Evolutionary conservation across 1,284 basidiomycete genomes (phyloP), one percentile per base, ranked within the genome.

Genomic region (Tilletiaria anomala): DNA sequence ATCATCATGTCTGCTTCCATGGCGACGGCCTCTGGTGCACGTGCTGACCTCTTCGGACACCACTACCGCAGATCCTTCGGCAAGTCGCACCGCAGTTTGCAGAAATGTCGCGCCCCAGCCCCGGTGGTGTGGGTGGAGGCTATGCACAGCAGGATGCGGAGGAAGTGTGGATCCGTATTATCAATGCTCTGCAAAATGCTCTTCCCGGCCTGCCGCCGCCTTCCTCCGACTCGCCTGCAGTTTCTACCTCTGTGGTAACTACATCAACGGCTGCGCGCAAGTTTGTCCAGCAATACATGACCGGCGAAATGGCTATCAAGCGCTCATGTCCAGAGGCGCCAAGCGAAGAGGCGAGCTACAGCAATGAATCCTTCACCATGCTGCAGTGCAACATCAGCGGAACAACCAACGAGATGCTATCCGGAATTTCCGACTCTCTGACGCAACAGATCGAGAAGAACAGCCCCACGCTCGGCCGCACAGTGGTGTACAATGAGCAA

Each of bases 141-240:
- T 91, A 78, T 58, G 80, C 88, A 2, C 91, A 96, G 68, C 91
- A 96, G 43, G 91, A 97, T 64, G 91, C 91, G 11, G 91, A 96
- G 63, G 91, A 97, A 68, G 93, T 85, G 47, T 94, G 84, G 76
- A 78, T 76, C 2, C 78, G 82, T 43, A 78, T 96, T 48, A 71
- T 88, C n/a, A 79, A 81, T 41, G 76, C 81, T 0, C 72, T 96
- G 16, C 77, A 79, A 46, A 75, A 77, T 6, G 73, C 65, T 2
- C 50, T 91, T 2, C 41, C 38, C 33, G 55, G 40, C 17, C 47
- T 61, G 12, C 39, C 50, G 2, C 12, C 37, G 3, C 37, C 46
- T 1, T 42, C 35, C 2, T 29, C 33, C 3, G 32, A 21, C 11
- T 5, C 40, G 6, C n/a, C n/a, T n/a, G n/a, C n/a, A n/a, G n/a